These are phyloP conservation scores for Microbotryum lychnidis-dioicae DNA, from an alignment of 1,284 basidiomycete species.

Conservation along the genomic window DNA sequence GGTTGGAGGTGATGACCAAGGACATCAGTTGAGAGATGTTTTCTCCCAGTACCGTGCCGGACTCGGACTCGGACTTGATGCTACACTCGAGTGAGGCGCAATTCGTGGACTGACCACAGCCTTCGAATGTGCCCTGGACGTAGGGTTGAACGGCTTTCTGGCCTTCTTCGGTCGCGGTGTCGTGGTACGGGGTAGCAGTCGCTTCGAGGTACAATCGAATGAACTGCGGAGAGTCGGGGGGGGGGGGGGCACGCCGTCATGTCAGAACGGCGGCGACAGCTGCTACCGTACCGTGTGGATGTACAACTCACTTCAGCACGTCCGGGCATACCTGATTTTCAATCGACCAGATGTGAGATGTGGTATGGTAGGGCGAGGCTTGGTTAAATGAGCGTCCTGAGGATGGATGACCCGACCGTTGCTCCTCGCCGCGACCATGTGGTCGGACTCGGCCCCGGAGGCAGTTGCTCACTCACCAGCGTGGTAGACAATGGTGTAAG, in stretches of 20 bases:
- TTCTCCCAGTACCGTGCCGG: neutral
- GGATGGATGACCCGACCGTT: too few species aligned
- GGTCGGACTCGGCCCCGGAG: too few species aligned
- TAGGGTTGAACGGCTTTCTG: conserved; percentile 17
- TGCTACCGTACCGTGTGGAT: neutral
- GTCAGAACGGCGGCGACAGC: neutral
- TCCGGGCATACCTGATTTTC: conserved; percentile 8
- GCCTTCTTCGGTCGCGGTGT: conserved; percentile 9
- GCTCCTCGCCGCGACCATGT: too few species aligned
- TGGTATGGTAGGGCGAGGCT: too few species aligned
- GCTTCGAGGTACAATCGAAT: conserved; percentile 24
- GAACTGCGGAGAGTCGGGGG: conserved; percentile 11
- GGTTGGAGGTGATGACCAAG: neutral
- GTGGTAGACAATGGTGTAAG: conserved; percentile 26
- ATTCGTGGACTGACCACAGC: neutral
- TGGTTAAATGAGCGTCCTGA: too few species aligned
- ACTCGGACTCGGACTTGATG: too few species aligned
- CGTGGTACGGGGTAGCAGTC: conserved; percentile 18
- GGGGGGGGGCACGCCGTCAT: too few species aligned
- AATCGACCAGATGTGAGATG: too few species aligned
- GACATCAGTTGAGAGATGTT: too few species aligned
- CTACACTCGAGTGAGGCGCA: neutral
- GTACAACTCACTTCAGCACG: conserved; percentile 20
- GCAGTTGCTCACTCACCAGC: conserved; percentile 3
- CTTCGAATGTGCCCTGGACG: conserved; percentile 15